Percentiles rank a stretch among this genome's conserved stretches.
Conservation (phyloP, 2,329 filamentous ascomycete species). For the Ascosphaera apis region DNA sequence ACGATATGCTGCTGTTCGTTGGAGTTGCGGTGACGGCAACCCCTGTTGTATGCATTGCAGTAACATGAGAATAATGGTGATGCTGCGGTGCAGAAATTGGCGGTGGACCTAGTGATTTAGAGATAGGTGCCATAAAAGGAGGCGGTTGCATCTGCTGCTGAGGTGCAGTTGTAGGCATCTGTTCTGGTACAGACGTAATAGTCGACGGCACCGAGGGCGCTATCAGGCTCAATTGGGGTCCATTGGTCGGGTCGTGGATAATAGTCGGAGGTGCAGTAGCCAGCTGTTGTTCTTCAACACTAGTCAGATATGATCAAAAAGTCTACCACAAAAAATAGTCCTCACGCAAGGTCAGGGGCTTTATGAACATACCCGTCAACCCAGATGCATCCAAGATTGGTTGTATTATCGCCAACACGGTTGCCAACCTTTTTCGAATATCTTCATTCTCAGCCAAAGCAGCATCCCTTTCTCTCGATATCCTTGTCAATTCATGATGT, state of each 20-base stretch:
- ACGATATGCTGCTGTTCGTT: background rate
- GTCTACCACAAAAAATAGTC: too few species aligned
- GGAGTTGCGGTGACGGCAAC: background rate
- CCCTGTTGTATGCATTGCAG: background rate
- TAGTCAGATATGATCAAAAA: background rate
- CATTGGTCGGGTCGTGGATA: background rate
- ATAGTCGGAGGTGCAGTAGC: background rate
- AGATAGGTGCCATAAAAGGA: background rate
- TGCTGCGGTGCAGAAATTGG: background rate
- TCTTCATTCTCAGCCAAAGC: conserved; percentile 61
- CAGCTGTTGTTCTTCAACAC: conserved; percentile 1
- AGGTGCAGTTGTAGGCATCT: background rate
- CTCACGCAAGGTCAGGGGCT: too few species aligned
- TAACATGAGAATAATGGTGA: background rate
- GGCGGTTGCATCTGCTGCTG: background rate
- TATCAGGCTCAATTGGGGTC: background rate
- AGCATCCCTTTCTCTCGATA: conserved; percentile 50
- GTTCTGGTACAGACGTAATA: background rate
- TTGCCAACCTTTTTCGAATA: conserved; percentile 44
- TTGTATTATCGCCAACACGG: conserved; percentile 34
- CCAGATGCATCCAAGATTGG: conserved; percentile 13
- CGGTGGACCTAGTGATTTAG: background rate
- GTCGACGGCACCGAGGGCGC: background rate
- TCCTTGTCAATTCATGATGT: conserved; percentile 60
- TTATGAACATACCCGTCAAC: conserved; percentile 3